These are phyloP conservation scores for Moricandia moricandioides DNA, from an alignment of 345 rosid species.

Conservation along the genomic window DNA sequence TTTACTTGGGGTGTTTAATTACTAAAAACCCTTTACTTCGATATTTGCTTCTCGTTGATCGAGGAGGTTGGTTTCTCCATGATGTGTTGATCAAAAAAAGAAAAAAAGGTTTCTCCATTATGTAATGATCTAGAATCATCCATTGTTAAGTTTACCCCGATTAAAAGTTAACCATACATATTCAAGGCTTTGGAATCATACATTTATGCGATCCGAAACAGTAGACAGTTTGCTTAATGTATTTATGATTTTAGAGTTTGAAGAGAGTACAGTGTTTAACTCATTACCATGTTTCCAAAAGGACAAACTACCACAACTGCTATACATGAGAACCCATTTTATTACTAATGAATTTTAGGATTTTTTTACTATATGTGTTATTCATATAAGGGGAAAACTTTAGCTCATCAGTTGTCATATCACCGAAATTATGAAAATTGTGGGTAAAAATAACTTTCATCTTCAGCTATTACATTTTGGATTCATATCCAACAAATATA, in stretches of 20 bases:
- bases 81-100: no score
- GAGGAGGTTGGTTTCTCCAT: not conserved
- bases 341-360: not conserved
- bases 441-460: not conserved
- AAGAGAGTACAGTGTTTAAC: not conserved
- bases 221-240: not conserved
- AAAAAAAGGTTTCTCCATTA: not conserved
- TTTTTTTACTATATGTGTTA: not conserved
- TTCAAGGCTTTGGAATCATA: not conserved
- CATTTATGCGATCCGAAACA: not conserved
- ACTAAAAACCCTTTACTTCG: no score
- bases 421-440: not conserved
- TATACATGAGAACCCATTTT: not conserved
- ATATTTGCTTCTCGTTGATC: not conserved
- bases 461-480: not conserved
- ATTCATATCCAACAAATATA: no score
- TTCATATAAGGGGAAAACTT: not conserved
- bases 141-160: not conserved
- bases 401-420: not conserved
- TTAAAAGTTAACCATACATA: not conserved
- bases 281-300: not conserved
- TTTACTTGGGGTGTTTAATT: no score
- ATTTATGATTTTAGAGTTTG: not conserved
- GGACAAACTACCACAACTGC: not conserved
- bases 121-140: not conserved